Evolutionary conservation across 768 basidiomycete species (phyloP).

Genomic region (Auriscalpium microsporum): DNA sequence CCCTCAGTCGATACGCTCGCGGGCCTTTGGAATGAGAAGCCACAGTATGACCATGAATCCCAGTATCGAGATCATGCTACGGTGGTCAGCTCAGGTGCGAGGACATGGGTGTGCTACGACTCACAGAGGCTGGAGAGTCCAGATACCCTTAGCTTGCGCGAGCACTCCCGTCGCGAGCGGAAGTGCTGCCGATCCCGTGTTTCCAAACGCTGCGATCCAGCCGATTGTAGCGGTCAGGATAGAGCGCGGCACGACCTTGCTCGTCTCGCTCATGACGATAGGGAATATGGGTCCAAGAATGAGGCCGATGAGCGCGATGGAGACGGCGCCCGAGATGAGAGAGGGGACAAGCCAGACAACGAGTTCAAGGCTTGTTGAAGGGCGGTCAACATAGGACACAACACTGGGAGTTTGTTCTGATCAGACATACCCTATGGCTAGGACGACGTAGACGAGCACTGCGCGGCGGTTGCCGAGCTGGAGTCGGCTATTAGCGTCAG

Average conservation of each 20-base stretch:
- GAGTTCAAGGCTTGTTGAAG: conserved; percentile 36
- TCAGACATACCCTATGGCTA: conserved; percentile 29
- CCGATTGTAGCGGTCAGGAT: conserved; percentile 35
- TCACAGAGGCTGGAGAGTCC: conserved; percentile 41
- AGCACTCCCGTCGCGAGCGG: conserved; percentile 45
- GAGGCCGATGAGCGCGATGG: conserved; percentile 46
- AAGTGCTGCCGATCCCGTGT: conserved; percentile 40
- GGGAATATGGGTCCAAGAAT: conserved; percentile 42
- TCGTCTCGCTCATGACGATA: conserved; percentile 32
- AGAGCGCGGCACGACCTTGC: conserved; percentile 36
- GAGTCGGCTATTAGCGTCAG: not conserved
- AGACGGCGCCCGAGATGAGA: conserved; percentile 44
- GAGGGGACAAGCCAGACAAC: conserved; percentile 50
- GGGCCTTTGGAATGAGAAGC: conserved; percentile 30
- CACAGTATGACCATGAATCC: conserved; percentile 32
- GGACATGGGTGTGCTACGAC: conserved; percentile 14
- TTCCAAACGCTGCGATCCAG: conserved; percentile 46
- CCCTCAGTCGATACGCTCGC: conserved; percentile 4
- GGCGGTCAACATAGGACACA: not conserved
- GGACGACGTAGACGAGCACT: conserved; percentile 27
- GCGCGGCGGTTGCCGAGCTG: conserved; percentile 31
- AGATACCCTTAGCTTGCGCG: conserved; percentile 33
- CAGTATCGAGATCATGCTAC: conserved; percentile 34
- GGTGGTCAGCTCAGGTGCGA: not conserved
- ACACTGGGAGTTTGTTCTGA: not conserved